Conservation (phyloP, 1,284 basidiomycete species). For the Leccinum fuscescens region DNA sequence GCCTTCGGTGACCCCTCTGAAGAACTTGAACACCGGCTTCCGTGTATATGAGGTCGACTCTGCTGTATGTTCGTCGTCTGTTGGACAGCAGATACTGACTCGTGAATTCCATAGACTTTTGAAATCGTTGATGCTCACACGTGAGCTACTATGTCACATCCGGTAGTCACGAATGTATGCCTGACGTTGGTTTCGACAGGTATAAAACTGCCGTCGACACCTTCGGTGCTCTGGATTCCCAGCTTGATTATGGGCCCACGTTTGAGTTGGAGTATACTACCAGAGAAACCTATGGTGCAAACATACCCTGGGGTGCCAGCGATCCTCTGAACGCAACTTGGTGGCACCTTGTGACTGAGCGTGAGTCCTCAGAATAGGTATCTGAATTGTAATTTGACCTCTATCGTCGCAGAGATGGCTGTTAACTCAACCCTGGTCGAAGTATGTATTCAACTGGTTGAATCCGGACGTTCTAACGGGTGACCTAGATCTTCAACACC, state of each 20-base stretch:
- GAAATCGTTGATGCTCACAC: slow-evolving; percentile 74
- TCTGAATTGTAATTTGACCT: not conserved
- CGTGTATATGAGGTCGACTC: slow-evolving; percentile 80
- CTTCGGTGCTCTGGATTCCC: slow-evolving; percentile 53
- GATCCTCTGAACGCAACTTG: slow-evolving; percentile 82
- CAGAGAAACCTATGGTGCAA: slow-evolving; percentile 63
- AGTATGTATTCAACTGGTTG: slow-evolving; percentile 35
- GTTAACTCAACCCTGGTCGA: slow-evolving; percentile 55
- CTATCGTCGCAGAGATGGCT: slow-evolving; percentile 54
- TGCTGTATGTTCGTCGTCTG: slow-evolving; percentile 44
- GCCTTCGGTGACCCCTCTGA: slow-evolving; percentile 72
- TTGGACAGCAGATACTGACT: slow-evolving; percentile 2
- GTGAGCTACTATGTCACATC: slow-evolving; percentile 39
- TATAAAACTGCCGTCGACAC: slow-evolving; percentile 63
- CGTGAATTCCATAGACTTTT: slow-evolving; percentile 51
- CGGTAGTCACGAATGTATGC: not conserved
- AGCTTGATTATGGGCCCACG: slow-evolving; percentile 59
- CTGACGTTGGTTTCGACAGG: slow-evolving; percentile 33
- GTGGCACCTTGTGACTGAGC: slow-evolving; percentile 81
- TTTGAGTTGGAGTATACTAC: slow-evolving; percentile 73
- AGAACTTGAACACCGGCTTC: slow-evolving; percentile 77
- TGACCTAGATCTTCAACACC: slow-evolving; percentile 57
- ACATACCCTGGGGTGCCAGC: slow-evolving; percentile 60
- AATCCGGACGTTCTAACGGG: slow-evolving; percentile 10
- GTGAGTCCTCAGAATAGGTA: slow-evolving; percentile 35